phyloP scores from a whole-genome alignment of 1,284 basidiomycete species.

The Porogramme epimiltina region DNA sequence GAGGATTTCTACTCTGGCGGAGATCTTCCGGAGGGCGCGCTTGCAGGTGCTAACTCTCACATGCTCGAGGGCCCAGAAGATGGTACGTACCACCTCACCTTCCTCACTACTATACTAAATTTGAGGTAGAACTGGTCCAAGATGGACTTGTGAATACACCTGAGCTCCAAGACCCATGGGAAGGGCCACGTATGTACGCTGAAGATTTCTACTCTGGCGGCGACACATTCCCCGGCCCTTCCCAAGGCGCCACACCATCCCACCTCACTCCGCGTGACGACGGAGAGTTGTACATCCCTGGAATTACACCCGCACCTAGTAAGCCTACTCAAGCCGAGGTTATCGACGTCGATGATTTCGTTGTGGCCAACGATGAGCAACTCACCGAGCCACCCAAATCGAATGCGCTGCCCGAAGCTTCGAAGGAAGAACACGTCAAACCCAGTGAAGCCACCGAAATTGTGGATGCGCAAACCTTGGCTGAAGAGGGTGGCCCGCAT shows the following conservation, averaged over 20 bases:
- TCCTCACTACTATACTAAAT: no score
- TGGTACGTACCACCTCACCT: conserved; percentile 1
- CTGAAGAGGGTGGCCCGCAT: not conserved
- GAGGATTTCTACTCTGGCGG: conserved; percentile 46
- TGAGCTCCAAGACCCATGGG: conserved; percentile 52
- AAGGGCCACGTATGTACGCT: conserved; percentile 48
- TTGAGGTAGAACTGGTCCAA: conserved; percentile 1
- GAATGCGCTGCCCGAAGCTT: not conserved
- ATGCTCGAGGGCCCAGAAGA: conserved; percentile 13
- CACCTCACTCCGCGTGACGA: conserved; percentile 25
- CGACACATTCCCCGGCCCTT: conserved; percentile 23
- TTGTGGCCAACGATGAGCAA: not conserved
- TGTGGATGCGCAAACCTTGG: no score
- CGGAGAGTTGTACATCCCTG: conserved; percentile 10
- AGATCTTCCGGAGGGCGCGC: conserved; percentile 15
- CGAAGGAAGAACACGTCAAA: no score
- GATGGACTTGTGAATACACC: conserved; percentile 8
- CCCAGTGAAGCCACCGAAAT: no score
- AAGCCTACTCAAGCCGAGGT: not conserved
- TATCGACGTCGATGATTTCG: conserved; percentile 1
- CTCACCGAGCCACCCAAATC: no score
- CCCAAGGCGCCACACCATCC: conserved; percentile 20
- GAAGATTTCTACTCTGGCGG: conserved; percentile 52
- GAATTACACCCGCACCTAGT: not conserved
- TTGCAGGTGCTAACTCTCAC: conserved; percentile 11